Base-by-base conservation (phyloP, 1,139 yeast species). In the Kodamaea plutei region DNA sequence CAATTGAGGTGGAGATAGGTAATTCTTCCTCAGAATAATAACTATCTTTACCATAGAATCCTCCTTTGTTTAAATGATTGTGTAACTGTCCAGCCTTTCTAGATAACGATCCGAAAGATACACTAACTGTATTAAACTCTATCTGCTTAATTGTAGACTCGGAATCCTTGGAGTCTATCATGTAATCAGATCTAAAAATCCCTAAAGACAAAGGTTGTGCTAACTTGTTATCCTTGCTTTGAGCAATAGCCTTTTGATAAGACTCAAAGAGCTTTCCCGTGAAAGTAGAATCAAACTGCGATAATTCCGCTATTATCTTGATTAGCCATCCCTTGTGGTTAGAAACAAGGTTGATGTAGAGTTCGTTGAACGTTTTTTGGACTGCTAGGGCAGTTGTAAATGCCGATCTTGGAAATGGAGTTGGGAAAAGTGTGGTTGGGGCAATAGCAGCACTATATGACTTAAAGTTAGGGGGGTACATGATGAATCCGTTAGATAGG, bases 51-150 rank as follows among this genome's bases (percentile, higher is more conserved):
- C 48, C 41, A 45, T 81, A 83, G 9, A 56, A 56, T 4, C 87
- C 88, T 8, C 64, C 51, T 5, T 60, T 53, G 47, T 82, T 81
- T 48, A 82, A 60, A 45, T 69, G 84, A 21, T 69, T 60, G 55
- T 91, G 98, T 37, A 85, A 63, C 45, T 75, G 68, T 13, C 94
- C 84, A 13, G 87, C 89, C 50, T 81, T 83, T 9, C 87, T 58
- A 1, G 96, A 82, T 33, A 91, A 67, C 0, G 95, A 96, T 14
- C 95, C 96, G 64, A 91, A 91, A 1, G 97, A 88, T 2, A 91
- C 95, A 47, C 96, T 83, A 3, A 91, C 89, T 1, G 98, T 88
- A 56, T 91, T 91, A 63, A 89, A 91, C 54, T 91, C 99, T 32
- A 91, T 89, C 56, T 93, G 98, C 52, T 89, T 89, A 50, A 91